These are phyloP conservation scores for Neofusicoccum cordaticola DNA, from an alignment of 2,329 filamentous ascomycete genomes.

Conservation along the genomic window DNA sequence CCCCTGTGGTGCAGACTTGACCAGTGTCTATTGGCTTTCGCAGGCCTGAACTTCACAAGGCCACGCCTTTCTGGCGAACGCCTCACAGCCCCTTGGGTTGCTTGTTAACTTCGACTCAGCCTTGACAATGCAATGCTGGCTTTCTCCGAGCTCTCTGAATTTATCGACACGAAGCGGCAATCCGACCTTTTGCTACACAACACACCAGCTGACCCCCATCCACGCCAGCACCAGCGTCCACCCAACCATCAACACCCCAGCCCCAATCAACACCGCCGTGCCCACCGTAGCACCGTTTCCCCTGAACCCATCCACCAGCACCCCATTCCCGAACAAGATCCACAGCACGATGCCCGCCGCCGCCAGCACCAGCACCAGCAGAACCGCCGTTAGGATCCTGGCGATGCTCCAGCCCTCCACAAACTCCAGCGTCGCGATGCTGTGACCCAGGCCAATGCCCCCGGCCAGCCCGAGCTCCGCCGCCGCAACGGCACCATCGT, in stretches of 20 bases:
- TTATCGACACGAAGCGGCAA: too few relatives aligned
- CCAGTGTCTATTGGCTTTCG: too few relatives aligned
- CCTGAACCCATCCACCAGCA: slow-evolving; percentile 18
- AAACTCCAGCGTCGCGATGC: slow-evolving; percentile 33
- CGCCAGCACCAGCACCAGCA: slow-evolving; percentile 27
- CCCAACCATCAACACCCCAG: slow-evolving; percentile 34
- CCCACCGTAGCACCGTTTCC: slow-evolving; percentile 35
- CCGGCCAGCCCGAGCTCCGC: slow-evolving; percentile 1
- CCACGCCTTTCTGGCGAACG: too few relatives aligned
- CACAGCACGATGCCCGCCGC: slow-evolving; percentile 33
- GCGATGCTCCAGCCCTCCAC: slow-evolving; percentile 32
- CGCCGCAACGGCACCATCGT: background rate
- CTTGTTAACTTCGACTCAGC: too few relatives aligned
- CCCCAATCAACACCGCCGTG: slow-evolving; percentile 32
- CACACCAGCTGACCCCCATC: slow-evolving; percentile 38
- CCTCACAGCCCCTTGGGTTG: too few relatives aligned
- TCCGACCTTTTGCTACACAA: slow-evolving; percentile 24
- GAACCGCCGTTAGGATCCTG: slow-evolving; percentile 29
- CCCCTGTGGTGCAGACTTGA: too few relatives aligned
- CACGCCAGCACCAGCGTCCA: slow-evolving; percentile 32
- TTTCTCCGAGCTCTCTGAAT: too few relatives aligned
- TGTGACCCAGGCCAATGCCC: background rate
- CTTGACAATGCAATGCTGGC: too few relatives aligned
- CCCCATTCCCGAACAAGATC: slow-evolving; percentile 34
- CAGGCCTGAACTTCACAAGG: too few relatives aligned